These are phyloP conservation scores for Backusella westeae DNA, from an alignment of 192 early-diverging fungal species.

Conservation along the genomic window DNA sequence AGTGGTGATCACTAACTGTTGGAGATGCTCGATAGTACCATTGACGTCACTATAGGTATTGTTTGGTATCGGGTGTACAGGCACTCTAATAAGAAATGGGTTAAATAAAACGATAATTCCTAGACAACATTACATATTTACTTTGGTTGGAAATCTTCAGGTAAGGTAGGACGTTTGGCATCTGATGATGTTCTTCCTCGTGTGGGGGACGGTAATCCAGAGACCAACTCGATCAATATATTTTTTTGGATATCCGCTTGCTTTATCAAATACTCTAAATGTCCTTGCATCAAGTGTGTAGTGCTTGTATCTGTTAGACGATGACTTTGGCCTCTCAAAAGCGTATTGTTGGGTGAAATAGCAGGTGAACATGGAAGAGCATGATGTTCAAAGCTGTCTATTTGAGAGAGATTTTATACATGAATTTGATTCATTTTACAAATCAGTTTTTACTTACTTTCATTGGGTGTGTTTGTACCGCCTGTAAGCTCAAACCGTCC, in stretches of 20 bases:
- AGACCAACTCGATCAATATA: conserved; percentile 2
- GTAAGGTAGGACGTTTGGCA: neutral
- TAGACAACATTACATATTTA: neutral
- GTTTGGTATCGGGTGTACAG: neutral
- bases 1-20: conserved; percentile 6
- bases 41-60: neutral
- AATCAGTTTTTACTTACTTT: neutral
- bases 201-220: neutral
- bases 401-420: neutral
- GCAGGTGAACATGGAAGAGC: neutral
- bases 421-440: neutral
- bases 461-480: neutral
- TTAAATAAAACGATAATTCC: neutral
- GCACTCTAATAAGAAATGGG: neutral
- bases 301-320: neutral
- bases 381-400: neutral
- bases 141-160: neutral
- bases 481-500: conserved; percentile 37
- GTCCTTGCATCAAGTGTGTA: neutral
- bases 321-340: conserved; percentile 6
- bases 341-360: neutral
- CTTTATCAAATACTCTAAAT: conserved; percentile 9
- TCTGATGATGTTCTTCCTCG: neutral
- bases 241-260: conserved; percentile 12
- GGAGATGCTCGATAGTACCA: conserved; percentile 2